Base-by-base conservation (phyloP, 2,329 filamentous ascomycete species). In the Fragosphaeria purpurea region DNA sequence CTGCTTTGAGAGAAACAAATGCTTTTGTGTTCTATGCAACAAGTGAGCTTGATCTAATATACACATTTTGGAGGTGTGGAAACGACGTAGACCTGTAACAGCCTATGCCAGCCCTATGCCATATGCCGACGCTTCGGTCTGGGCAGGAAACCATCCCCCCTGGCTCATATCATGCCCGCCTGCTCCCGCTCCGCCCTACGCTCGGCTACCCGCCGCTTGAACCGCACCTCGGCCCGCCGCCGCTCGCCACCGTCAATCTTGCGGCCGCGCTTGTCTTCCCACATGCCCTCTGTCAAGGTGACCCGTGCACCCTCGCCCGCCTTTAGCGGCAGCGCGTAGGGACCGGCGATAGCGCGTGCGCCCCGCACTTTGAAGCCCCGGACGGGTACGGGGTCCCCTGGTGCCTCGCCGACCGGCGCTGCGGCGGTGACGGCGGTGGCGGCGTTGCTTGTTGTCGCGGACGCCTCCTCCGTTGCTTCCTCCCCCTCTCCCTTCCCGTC, bases 171-270 rank as follows among this genome's bases (percentile, higher is more conserved):
- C 35, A 37, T 37, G 35, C 49, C 34, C 12, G n/a, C 55, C 47
- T 57, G 58, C 60, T 71, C 71, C 58, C 65, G 74, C 64, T 55
- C 67, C 63, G 87, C 88, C 67, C 83, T 86, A 58, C 87, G 83
- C 71, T 90, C 86, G 38, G 82, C 82, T 47, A 86, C 82, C 57
- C 85, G 79, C 70, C 82, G 85, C 82, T 95, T 95, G 60, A 90
- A 88, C 60, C 87, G 77, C 48, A 96, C 83, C 71, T 95, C 85
- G 12, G 85, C 86, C 66, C 79, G 82, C 68, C 93, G 80, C 66
- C 93, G 83, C 75, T 98, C 93, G 75, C 93, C 93, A 63, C 93
- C 93, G 68, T 97, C 90, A 58, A 98, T 83, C 82, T 97, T 97
- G 62, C 82, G 81, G 33, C 93, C 91, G 61, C 83, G 78, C 64